These are phyloP conservation scores for Phytophthora tubulina DNA, from an alignment of 352 stramenopile genomes.

Conservation along the genomic window DNA sequence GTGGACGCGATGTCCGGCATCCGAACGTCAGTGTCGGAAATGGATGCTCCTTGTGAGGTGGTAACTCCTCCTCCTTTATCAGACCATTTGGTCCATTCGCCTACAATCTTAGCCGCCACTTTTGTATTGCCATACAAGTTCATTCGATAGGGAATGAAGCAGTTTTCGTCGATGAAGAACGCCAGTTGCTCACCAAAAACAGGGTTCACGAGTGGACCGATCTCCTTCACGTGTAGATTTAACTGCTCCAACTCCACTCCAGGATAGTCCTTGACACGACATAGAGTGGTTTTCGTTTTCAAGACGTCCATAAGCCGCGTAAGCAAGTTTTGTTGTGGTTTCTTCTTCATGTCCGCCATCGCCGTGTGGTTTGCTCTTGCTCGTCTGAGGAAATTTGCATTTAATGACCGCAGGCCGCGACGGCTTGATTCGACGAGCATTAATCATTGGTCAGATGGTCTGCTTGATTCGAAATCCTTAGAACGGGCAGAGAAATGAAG, in stretches of 20 bases:
- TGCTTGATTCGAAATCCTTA: no score
- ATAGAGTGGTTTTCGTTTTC: constrained; percentile 38
- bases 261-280: constrained; percentile 19
- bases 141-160: constrained; percentile 28
- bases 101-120: constrained; percentile 18
- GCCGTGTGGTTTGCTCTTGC: no score
- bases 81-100: constrained; percentile 4
- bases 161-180: constrained; percentile 42
- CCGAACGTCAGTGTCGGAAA: constrained; percentile 10
- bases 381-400: no score
- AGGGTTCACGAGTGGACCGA: constrained; percentile 28
- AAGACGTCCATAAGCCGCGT: constrained; percentile 32
- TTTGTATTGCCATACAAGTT: constrained; percentile 24
- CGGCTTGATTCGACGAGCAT: no score
- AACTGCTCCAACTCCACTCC: constrained; percentile 28
- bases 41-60: constrained; percentile 11
- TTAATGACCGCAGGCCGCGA: no score
- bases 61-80: constrained; percentile 15
- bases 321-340: constrained; percentile 23
- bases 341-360: constrained; percentile 22
- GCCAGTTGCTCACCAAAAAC: constrained; percentile 31
- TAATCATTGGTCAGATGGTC: no score
- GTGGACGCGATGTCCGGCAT: constrained; percentile 14
- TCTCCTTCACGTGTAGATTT: constrained; percentile 29
- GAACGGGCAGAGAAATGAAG: no score